These are phyloP conservation scores for Cicer arietinum DNA, from an alignment of 306 rosid species.

Conservation along the genomic window DNA sequence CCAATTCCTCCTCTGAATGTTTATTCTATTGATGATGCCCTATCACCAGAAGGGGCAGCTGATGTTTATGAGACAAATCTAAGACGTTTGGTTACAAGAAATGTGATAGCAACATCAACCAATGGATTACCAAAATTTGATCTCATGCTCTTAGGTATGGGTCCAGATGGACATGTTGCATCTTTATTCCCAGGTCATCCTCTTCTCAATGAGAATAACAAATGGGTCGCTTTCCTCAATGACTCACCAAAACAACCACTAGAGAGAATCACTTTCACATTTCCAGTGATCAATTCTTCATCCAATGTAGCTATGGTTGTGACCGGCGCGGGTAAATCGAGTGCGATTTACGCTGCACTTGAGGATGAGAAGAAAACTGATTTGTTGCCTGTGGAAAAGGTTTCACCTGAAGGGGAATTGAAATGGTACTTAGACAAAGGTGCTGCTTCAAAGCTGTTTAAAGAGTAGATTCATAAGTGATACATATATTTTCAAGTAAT, in stretches of 20 bases:
- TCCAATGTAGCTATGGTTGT: constrained; percentile 72
- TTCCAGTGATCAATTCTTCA: constrained; percentile 74
- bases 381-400: constrained; percentile 62
- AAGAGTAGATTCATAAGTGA: constrained; percentile 17
- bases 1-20: constrained; percentile 64
- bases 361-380: constrained; percentile 49
- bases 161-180: constrained; percentile 90
- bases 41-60: constrained; percentile 79
- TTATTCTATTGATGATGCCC: constrained; percentile 70
- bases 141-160: constrained; percentile 81
- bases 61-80: constrained; percentile 77
- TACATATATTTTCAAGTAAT: not conserved
- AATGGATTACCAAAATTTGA: constrained; percentile 77
- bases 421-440: constrained; percentile 79
- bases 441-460: constrained; percentile 77
- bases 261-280: constrained; percentile 74
- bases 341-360: constrained; percentile 59
- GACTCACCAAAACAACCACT: constrained; percentile 87
- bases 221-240: constrained; percentile 70
- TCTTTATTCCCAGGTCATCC: constrained; percentile 80
- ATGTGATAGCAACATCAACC: constrained; percentile 55
- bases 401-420: constrained; percentile 69
- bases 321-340: constrained; percentile 68
- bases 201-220: constrained; percentile 57
- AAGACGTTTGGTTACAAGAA: constrained; percentile 51